phyloP scores from a whole-genome alignment of 1,284 basidiomycete genomes.

The Ustilago shanxiensis region DNA sequence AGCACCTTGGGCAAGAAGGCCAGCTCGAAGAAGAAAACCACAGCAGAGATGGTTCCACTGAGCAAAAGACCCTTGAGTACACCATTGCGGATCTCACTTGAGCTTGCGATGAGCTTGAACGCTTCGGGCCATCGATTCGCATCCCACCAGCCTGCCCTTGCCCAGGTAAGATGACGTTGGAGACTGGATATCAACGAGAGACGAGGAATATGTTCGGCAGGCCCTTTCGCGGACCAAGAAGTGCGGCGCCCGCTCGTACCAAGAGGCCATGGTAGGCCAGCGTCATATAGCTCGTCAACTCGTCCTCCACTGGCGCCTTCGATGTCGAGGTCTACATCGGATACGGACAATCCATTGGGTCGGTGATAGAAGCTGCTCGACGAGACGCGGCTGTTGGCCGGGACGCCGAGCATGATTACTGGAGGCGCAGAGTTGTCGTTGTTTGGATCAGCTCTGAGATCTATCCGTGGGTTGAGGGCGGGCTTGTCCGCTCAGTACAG shows the following conservation, averaged over 20 bases:
- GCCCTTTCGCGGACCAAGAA: constrained; percentile 65
- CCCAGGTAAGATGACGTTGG: constrained; percentile 59
- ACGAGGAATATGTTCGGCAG: constrained; percentile 49
- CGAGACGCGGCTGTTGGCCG: constrained; percentile 41
- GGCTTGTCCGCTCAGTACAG: not conserved
- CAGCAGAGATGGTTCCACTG: constrained; percentile 55
- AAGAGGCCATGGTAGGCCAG: constrained; percentile 52
- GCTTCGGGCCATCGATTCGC: constrained; percentile 60
- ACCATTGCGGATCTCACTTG: constrained; percentile 55
- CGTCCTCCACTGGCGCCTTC: constrained; percentile 60
- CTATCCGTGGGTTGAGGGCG: not conserved
- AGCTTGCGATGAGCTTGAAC: constrained; percentile 45
- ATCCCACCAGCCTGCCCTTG: constrained; percentile 58
- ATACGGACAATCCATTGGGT: constrained; percentile 27
- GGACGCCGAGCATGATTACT: constrained; percentile 39
- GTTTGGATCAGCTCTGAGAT: not conserved
- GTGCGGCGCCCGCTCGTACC: constrained; percentile 25
- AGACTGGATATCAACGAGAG: constrained; percentile 45
- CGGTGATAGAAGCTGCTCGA: constrained; percentile 41
- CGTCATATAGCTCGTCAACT: constrained; percentile 65
- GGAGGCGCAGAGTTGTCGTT: not conserved
- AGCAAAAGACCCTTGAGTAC: constrained; percentile 65
- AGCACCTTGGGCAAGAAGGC: constrained; percentile 64
- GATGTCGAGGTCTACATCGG: constrained; percentile 66
- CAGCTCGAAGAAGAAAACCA: constrained; percentile 67